Base-by-base conservation (phyloP, 1,139 yeast species). In the Saccharomyces pastorianus region DNA sequence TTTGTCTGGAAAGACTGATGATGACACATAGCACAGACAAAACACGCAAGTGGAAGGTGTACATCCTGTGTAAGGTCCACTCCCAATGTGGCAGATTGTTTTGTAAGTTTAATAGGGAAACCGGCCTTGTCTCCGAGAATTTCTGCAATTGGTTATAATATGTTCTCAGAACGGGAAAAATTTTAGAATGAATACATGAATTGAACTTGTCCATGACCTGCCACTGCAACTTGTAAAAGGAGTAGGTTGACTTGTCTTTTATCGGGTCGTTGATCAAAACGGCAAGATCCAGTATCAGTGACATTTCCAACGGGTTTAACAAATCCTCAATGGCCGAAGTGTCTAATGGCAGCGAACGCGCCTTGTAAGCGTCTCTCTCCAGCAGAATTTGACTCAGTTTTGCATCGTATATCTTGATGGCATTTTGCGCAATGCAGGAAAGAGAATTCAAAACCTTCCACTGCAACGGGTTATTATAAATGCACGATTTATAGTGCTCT, bases 351-450 rank as follows among this genome's bases (percentile, higher is more conserved):
- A 64, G 71, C 11, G 67, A 61, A 11, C 68, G 56, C 31, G 65
- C 69, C 0, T 67, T 62, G 25, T 58, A 58, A 0, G 69, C 65
- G 25, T 61, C 63, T 53, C 75, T 67, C 56, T 76, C 83, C 47
- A 64, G 46, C 51, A 71, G 67, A 1, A 82, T 78, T 55, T 70
- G 77, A 23, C 69, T 73, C 52, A 80, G 63, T 53, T 77, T 74
- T 56, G 74, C 77, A 53, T 76, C 74, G 61, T 82, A 81, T 0
- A 83, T 79, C 23, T 72, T 72, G 11, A 75, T 65, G 13, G 84
- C 76, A 53, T 73, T 76, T 8, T 64, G 51, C 1, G 63, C 49
- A 1, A 68, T 53, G 7, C 49, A 50, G 23, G 59, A 57, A 26
- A 67, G 51, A 4, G 61, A 59, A 11, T 55, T 53, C 23, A 69